Conservation (phyloP, 768 basidiomycete genomes). For the Xerocomellus dryophilus region DNA sequence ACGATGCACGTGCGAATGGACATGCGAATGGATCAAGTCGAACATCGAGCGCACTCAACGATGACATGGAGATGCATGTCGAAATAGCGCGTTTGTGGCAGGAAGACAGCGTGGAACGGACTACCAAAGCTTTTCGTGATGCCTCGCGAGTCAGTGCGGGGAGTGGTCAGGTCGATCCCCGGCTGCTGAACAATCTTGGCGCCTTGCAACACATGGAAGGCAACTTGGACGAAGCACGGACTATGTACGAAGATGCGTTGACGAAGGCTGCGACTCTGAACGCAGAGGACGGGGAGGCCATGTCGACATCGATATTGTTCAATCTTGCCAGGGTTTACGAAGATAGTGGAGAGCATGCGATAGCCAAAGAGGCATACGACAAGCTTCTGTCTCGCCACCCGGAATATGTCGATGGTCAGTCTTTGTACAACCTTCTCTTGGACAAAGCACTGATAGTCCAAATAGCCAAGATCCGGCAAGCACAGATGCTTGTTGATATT, state of each 20-base stretch:
- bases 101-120: constrained; percentile 71
- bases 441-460: constrained; percentile 8
- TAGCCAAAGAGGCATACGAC: constrained; percentile 83
- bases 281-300: constrained; percentile 54
- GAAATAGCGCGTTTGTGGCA: constrained; percentile 92
- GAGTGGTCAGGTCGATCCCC: constrained; percentile 52
- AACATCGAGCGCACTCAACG: constrained; percentile 52
- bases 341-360: constrained; percentile 65
- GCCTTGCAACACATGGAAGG: constrained; percentile 71
- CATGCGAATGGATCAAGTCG: constrained; percentile 31
- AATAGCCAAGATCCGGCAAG: constrained; percentile 89
- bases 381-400: constrained; percentile 88
- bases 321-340: constrained; percentile 93
- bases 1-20: constrained; percentile 50
- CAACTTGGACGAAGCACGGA: constrained; percentile 51
- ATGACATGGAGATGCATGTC: constrained; percentile 86
- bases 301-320: constrained; percentile 82
- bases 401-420: constrained; percentile 92
- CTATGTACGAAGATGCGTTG: constrained; percentile 72
- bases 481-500: constrained; percentile 67
- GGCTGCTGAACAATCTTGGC: constrained; percentile 79
- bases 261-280: constrained; percentile 49
- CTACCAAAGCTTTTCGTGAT: constrained; percentile 68
- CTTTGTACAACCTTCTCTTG: not conserved
- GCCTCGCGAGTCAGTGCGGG: constrained; percentile 64